Evolutionary conservation across 345 rosid genomes (phyloP).

Genomic region (Eucalyptus victrix): DNA sequence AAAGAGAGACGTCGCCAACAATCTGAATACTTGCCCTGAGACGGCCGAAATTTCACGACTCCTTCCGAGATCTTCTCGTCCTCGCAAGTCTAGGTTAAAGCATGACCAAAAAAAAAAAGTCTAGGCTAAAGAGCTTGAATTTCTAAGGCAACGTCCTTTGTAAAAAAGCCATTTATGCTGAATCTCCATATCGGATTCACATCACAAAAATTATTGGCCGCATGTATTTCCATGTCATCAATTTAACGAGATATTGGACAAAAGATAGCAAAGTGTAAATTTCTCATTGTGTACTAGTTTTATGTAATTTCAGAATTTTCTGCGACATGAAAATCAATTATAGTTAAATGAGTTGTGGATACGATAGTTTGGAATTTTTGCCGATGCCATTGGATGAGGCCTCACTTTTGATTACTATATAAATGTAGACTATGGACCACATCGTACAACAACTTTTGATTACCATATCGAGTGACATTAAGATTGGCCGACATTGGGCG

Average conservation of each 20-base stretch:
- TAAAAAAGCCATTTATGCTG: background rate
- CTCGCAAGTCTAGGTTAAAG: background rate
- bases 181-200: background rate
- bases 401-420: too few species aligned
- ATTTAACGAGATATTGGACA: background rate
- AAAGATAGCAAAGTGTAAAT: background rate
- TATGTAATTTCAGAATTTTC: background rate
- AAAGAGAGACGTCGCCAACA: background rate
- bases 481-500: too few species aligned
- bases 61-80: background rate
- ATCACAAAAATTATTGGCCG: background rate
- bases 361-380: too few species aligned
- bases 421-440: too few species aligned
- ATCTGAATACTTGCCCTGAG: background rate
- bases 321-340: too few species aligned
- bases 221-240: background rate
- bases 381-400: too few species aligned
- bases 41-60: background rate
- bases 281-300: fast-evolving
- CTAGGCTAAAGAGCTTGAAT: background rate
- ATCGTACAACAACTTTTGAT: too few species aligned
- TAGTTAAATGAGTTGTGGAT: too few species aligned
- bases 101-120: too few species aligned
- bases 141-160: background rate
- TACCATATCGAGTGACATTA: background rate